phyloP scores from a whole-genome alignment of 495 filamentous ascomycete genomes.

The Daldinia caldariorum region DNA sequence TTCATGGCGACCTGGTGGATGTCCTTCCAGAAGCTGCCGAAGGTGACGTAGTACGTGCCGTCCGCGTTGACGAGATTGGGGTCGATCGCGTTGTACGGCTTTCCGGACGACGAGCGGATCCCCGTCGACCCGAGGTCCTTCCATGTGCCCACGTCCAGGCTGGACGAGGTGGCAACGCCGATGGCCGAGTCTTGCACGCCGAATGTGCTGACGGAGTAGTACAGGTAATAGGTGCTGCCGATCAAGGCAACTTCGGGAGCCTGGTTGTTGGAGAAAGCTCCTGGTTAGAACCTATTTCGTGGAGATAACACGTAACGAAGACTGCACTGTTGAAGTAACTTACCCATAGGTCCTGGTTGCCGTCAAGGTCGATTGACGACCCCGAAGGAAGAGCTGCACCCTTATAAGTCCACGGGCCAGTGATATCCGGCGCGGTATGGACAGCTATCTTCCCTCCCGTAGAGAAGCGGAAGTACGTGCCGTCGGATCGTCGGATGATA shows the following conservation, averaged over 20 bases:
- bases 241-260: slow-evolving; percentile 72
- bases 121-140: slow-evolving; percentile 63
- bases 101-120: slow-evolving; percentile 56
- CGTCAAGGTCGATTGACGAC: slow-evolving; percentile 64
- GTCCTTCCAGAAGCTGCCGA: slow-evolving; percentile 76
- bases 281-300: too few relatives aligned
- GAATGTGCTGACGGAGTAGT: slow-evolving; percentile 74
- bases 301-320: too few relatives aligned
- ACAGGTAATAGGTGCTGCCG: slow-evolving; percentile 70
- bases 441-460: slow-evolving; percentile 70
- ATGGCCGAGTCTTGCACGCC: slow-evolving; percentile 72
- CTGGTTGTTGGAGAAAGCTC: slow-evolving; percentile 47
- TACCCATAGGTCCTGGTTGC: slow-evolving; percentile 70
- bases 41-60: slow-evolving; percentile 66
- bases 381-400: slow-evolving; percentile 67
- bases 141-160: slow-evolving; percentile 69
- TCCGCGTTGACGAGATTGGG: slow-evolving; percentile 63
- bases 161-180: slow-evolving; percentile 72
- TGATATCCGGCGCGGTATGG: slow-evolving; percentile 64
- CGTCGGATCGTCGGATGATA: slow-evolving; percentile 70
- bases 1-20: slow-evolving; percentile 70
- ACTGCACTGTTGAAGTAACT: too few relatives aligned
- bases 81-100: slow-evolving; percentile 77
- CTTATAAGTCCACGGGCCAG: slow-evolving; percentile 70
- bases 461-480: slow-evolving; percentile 77